These are phyloP conservation scores for Neonectria magnoliae DNA, from an alignment of 2,329 filamentous ascomycete species.

Conservation along the genomic window DNA sequence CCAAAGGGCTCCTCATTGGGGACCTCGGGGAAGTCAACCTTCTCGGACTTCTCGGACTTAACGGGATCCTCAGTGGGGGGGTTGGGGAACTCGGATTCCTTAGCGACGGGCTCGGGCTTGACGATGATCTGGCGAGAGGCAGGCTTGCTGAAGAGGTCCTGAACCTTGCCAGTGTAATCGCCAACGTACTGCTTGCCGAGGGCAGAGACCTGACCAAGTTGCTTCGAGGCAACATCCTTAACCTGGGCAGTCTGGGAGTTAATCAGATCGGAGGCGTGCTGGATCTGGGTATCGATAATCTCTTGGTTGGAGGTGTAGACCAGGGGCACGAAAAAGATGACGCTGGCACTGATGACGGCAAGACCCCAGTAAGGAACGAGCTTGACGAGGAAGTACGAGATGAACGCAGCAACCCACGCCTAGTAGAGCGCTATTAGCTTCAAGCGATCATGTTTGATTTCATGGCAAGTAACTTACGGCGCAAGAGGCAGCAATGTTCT, in stretches of 20 bases:
- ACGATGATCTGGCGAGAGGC: conserved; percentile 54
- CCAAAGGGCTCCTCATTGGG: conserved; percentile 33
- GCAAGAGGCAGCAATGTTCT: conserved; percentile 70
- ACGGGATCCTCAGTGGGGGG: conserved; percentile 51
- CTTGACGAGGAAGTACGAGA: conserved; percentile 76
- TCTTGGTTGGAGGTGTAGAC: conserved; percentile 76
- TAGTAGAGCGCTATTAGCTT: conserved; percentile 44
- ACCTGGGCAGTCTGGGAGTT: conserved; percentile 72
- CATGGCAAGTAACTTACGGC: conserved; percentile 59
- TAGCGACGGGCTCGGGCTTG: conserved; percentile 43
- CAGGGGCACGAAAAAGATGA: conserved; percentile 70
- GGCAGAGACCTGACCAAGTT: conserved; percentile 70
- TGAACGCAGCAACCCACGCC: conserved; percentile 69
- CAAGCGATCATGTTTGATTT: conserved; percentile 13
- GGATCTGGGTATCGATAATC: conserved; percentile 71
- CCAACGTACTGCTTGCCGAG: conserved; percentile 74
- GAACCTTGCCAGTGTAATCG: conserved; percentile 75
- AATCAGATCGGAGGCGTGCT: conserved; percentile 66
- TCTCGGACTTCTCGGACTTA: conserved; percentile 34
- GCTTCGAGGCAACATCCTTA: conserved; percentile 69
- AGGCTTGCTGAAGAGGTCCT: conserved; percentile 66
- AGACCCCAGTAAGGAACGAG: conserved; percentile 77
- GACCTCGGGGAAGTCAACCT: conserved; percentile 35
- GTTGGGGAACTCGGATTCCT: conserved; percentile 49
- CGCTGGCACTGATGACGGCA: conserved; percentile 66